Evolutionary conservation across 805 yeast genomes (phyloP).

Genomic region (Barnettozyma populi): DNA sequence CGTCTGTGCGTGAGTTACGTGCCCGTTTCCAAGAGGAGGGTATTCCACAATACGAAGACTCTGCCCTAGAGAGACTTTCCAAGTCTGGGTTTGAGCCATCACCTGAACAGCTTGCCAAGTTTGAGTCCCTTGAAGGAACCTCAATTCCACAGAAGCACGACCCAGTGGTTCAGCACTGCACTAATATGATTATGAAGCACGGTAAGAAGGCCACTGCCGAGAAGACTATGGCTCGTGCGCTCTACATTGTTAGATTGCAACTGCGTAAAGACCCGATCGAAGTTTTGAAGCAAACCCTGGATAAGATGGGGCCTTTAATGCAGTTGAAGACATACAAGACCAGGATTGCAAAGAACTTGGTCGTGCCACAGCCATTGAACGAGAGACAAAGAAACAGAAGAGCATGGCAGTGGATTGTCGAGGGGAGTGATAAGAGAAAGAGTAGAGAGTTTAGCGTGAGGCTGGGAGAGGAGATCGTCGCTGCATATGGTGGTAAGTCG

Average conservation of each 20-base stretch:
- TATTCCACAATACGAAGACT: slow-evolving; percentile 27
- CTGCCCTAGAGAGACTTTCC: slow-evolving; percentile 20
- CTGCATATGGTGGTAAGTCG: slow-evolving; percentile 72
- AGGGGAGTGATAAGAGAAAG: slow-evolving; percentile 73
- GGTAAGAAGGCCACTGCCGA: slow-evolving; percentile 84
- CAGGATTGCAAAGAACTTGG: slow-evolving; percentile 77
- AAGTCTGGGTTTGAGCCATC: slow-evolving; percentile 48
- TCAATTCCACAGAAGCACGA: slow-evolving; percentile 61
- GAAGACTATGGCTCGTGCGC: slow-evolving; percentile 64
- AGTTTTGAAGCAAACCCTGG: slow-evolving; percentile 67
- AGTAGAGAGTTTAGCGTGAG: slow-evolving; percentile 82
- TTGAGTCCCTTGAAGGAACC: slow-evolving; percentile 40
- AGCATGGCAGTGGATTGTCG: slow-evolving; percentile 89
- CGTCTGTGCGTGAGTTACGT: slow-evolving; percentile 35
- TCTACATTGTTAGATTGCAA: slow-evolving; percentile 71
- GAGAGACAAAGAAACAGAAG: slow-evolving; percentile 78
- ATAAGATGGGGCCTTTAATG: slow-evolving; percentile 80
- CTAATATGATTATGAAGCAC: slow-evolving; percentile 85
- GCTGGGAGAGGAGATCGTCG: slow-evolving; percentile 80
- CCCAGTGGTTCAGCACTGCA: slow-evolving; percentile 69
- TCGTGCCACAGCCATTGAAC: slow-evolving; percentile 78
- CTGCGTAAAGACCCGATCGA: slow-evolving; percentile 76
- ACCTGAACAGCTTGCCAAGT: slow-evolving; percentile 57
- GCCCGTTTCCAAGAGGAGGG: slow-evolving; percentile 27
- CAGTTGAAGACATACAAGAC: slow-evolving; percentile 71